These are phyloP conservation scores for Phoma sp. DNA, from an alignment of 2,329 filamentous ascomycete genomes.

Conservation along the genomic window DNA sequence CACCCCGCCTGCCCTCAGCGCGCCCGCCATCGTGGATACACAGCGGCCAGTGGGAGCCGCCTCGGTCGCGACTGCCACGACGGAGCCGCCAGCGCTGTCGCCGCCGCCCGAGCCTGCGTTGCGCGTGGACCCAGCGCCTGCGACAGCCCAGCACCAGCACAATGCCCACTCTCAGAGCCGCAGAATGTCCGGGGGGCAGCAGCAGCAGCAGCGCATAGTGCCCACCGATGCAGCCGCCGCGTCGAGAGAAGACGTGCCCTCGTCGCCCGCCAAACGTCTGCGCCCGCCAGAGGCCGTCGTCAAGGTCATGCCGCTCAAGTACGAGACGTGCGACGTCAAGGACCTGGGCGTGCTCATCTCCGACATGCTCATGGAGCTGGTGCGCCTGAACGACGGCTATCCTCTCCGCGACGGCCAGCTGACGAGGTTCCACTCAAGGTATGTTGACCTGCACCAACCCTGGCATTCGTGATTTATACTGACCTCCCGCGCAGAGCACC, in stretches of 20 bases:
- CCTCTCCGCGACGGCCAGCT: slow-evolving; percentile 85
- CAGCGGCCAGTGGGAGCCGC: slow-evolving; percentile 35
- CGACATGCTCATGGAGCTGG: slow-evolving; percentile 94
- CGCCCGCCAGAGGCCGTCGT: slow-evolving; percentile 51
- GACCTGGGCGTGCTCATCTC: slow-evolving; percentile 91
- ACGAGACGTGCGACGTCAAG: slow-evolving; percentile 81
- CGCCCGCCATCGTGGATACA: slow-evolving; percentile 29
- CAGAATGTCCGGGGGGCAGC: slow-evolving; percentile 23
- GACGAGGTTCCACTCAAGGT: slow-evolving; percentile 95
- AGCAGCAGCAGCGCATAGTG: slow-evolving; percentile 8
- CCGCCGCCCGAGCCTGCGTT: slow-evolving; percentile 35
- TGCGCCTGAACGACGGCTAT: slow-evolving; percentile 88
- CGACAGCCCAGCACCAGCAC: slow-evolving; percentile 22
- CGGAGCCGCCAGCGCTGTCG: slow-evolving; percentile 43
- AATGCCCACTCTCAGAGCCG: slow-evolving; percentile 20
- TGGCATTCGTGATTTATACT: slow-evolving; percentile 1
- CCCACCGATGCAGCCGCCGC: not conserved
- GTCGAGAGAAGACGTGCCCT: slow-evolving; percentile 9
- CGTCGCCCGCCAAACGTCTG: slow-evolving; percentile 43
- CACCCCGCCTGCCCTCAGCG: slow-evolving; percentile 17
- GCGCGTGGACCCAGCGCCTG: slow-evolving; percentile 45
- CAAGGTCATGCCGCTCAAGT: slow-evolving; percentile 73
- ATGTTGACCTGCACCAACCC: slow-evolving; percentile 34
- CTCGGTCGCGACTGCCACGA: slow-evolving; percentile 41
- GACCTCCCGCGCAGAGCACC: slow-evolving; percentile 61